Conservation (phyloP, 2,329 filamentous ascomycete species). For the Xylariales sp. region DNA sequence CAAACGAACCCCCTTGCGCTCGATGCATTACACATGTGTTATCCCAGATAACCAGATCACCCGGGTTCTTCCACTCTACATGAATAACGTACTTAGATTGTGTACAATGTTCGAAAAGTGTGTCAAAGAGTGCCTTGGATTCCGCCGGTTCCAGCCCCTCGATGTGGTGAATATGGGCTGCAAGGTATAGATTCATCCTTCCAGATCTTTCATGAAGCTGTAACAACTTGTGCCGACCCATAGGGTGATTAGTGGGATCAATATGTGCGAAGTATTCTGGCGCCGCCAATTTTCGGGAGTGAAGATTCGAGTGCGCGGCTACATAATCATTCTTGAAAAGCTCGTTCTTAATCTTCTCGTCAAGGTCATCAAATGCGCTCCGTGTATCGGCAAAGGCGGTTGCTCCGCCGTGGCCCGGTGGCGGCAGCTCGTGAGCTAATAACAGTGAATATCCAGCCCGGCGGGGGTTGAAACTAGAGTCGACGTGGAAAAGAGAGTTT, state of each 20-base stretch:
- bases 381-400: slow-evolving; percentile 6
- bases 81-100: slow-evolving; percentile 9
- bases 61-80: slow-evolving; percentile 11
- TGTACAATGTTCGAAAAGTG: slow-evolving; percentile 7
- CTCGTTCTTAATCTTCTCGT: neutral
- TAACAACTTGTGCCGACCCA: slow-evolving; percentile 33
- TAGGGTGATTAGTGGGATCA: slow-evolving; percentile 18
- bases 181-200: slow-evolving; percentile 40
- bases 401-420: neutral
- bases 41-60: slow-evolving; percentile 15
- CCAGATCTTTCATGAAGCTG: slow-evolving; percentile 38
- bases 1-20: slow-evolving; percentile 3
- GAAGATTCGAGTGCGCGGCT: slow-evolving; percentile 25
- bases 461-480: slow-evolving; percentile 6
- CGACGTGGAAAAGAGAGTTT: slow-evolving; percentile 9
- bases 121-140: slow-evolving; percentile 23
- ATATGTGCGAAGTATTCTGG: slow-evolving; percentile 29
- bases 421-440: neutral
- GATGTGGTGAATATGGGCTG: slow-evolving; percentile 38
- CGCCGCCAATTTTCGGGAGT: slow-evolving; percentile 26
- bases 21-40: slow-evolving; percentile 12
- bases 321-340: slow-evolving; percentile 5
- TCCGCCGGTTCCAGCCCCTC: slow-evolving; percentile 27
- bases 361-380: slow-evolving; percentile 8
- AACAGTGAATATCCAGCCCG: slow-evolving; percentile 5